Evolutionary conservation across 306 rosid species (phyloP), one percentile per base, ranked within the genome.

Genomic region (Pachyrhizus erosus): DNA sequence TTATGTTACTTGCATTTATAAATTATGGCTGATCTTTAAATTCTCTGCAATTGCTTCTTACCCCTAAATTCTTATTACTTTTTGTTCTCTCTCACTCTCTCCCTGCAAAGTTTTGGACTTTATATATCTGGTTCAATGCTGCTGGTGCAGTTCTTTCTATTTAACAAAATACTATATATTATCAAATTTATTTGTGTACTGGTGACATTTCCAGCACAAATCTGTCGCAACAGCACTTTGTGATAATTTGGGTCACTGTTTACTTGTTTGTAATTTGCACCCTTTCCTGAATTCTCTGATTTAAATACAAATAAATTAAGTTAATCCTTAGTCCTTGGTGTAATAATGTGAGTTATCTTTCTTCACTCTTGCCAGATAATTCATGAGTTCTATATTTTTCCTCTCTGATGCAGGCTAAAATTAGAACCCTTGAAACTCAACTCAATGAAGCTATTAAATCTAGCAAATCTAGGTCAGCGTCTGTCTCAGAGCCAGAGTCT

Each of bases 371-470:
- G 82, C 60, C 13, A 29, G 34, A 82, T 76, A 77, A 75, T 75
- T 51, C 46, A 55, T 62, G 9, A 48, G 33, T 77, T 82, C 65
- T 75, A 51, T 78, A 45, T 39, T 69, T 71, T 64, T 62, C 60
- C 71, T 81, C 77, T 70, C 70, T 79, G 84, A 33, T 80, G 64
- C 84, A 96, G 99, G 93, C 65, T 54, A 88, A 93, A 85, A 87
- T 96, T 29, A 89, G 58, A 81, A 88, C 84, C 83, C 87, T 96
- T 37, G 97, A 93, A 89, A 84, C 90, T 48, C 89, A 91, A 78
- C 88, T 92, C 80, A 89, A 65, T 75, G 99, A 90, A 77, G 84
- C 92, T 68, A 75, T 78, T 81, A 84, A 71, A 61, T 81, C 85
- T 54, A 82, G 81, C 11, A 85, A 86, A 74, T 80, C 87, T 79